Evolutionary conservation across 139 green algal genomes (phyloP), one percentile per base, ranked within the genome.

Genomic region (Axilococcus clingmanii): DNA sequence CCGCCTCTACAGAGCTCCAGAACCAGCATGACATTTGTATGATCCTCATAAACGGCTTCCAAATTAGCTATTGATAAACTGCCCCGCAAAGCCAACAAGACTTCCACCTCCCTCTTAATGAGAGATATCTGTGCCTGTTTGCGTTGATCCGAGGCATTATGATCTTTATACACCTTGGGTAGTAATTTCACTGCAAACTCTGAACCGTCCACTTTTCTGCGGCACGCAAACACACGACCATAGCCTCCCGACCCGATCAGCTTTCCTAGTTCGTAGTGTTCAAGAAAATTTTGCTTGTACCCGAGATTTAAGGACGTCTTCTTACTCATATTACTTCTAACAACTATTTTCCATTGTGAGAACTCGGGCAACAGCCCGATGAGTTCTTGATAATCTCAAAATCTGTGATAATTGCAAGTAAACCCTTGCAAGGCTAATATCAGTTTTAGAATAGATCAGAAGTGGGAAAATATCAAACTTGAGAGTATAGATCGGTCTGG

Each of bases 1-100:
- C 71, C 71, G 19, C 71, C 71, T 23, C 33, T 59, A 47, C 71
- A 79, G 20, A 71, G 40, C 55, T 79, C 67, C 57, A 67, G 59
- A 0, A 79, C 60, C 16, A 76, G 31, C 48, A 74, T 62, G 3
- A 79, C 47, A 22, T 55, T 31, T 25, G 42, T 57, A 20, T 53
- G 38, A 27, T 76, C 69, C 50, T 79, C 68, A 35, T 61, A 77
- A 25, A 57, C 71, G 14, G 37, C 66, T 33, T 77, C 48, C 20
- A 79, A 40, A 28, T 41, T 40, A 15, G 48, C 61, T 11, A 79
- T 59, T 42, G 62, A 68, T 6, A 76, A 52, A 23, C 37, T 62
- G 34, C 59, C 53, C 0, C 58, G 42, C 36, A 79, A 37, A 24
- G 52, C 41, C 23, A 61, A 44, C 25, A 67, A 33, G 7, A 70